Evolutionary conservation across 305 asterid genomes (phyloP).

Genomic region (Solanum hybrid): DNA sequence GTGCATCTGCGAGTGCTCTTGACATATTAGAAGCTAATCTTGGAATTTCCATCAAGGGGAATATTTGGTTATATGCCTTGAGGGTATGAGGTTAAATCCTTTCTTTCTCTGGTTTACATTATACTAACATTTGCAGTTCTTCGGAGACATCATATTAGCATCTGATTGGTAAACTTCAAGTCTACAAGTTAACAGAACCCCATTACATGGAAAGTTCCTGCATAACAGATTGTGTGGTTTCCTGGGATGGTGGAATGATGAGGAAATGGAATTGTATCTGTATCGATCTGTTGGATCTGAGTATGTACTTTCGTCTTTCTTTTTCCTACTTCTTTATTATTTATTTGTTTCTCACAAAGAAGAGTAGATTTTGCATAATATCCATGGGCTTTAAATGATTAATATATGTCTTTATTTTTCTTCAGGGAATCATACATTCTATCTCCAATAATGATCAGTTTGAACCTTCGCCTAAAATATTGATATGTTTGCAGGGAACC

Average conservation of each 20-base stretch:
- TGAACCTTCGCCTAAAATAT: too few relatives aligned
- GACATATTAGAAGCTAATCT: slow-evolving; percentile 19
- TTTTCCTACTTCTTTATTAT: too few relatives aligned
- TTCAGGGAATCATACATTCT: too few relatives aligned
- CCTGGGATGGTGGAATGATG: slow-evolving; percentile 55
- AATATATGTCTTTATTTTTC: too few relatives aligned
- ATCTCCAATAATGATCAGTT: too few relatives aligned
- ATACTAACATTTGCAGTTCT: slow-evolving; percentile 12
- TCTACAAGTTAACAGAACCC: slow-evolving; percentile 16
- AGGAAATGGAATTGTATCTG: slow-evolving; percentile 35
- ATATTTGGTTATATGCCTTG: slow-evolving; percentile 33
- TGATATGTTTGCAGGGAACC: too few relatives aligned
- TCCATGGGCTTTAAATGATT: too few relatives aligned
- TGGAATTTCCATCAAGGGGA: slow-evolving; percentile 19
- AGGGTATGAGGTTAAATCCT: slow-evolving; percentile 36
- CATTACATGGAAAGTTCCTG: slow-evolving; percentile 30
- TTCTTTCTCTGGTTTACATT: not conserved
- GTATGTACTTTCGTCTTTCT: too few relatives aligned
- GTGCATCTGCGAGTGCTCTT: slow-evolving; percentile 3
- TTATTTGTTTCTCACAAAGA: too few relatives aligned
- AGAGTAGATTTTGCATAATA: too few relatives aligned
- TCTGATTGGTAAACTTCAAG: slow-evolving; percentile 50
- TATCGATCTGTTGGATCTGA: slow-evolving; percentile 23
- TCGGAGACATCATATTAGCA: slow-evolving; percentile 12
- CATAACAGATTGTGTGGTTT: slow-evolving; percentile 37